Percentiles rank a stretch among this genome's conserved stretches.
These are phyloP conservation scores for Obelidium mucronatum DNA, from an alignment of 192 early-diverging fungal genomes.

Conservation along the genomic window DNA sequence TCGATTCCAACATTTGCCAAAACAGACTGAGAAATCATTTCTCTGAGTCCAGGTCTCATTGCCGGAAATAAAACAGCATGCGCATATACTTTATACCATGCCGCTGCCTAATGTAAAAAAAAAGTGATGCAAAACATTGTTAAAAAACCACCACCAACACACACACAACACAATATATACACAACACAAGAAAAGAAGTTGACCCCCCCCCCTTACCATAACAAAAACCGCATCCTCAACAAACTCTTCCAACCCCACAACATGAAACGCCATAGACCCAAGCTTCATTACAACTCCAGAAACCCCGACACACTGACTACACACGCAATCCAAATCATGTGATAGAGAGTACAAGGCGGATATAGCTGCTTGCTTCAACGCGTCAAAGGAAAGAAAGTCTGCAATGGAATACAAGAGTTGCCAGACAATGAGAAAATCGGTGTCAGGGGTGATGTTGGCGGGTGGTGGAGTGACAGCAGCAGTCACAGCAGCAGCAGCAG, in stretches of 20 bases:
- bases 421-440: background rate
- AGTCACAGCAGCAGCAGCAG: background rate
- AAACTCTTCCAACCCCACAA: background rate
- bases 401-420: background rate
- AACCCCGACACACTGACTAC: background rate
- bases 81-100: background rate
- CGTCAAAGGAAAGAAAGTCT: background rate
- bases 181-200: too few relatives aligned
- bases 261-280: background rate
- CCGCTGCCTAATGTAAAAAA: background rate
- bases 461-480: background rate
- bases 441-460: background rate
- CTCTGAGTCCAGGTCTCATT: background rate
- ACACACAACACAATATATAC: too few relatives aligned
- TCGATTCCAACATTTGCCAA: background rate
- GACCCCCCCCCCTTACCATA: too few relatives aligned
- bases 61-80: background rate
- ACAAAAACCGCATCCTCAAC: background rate
- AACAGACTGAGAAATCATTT: background rate
- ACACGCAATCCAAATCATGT: background rate
- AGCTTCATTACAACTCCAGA: background rate
- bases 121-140: background rate
- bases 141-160: background rate
- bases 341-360: background rate
- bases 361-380: background rate